A percentile compares a stretch with the other conserved stretches of the same genome.
phyloP scores from a whole-genome alignment of 2,329 filamentous ascomycete species.

The Alternaria tenuissima region DNA sequence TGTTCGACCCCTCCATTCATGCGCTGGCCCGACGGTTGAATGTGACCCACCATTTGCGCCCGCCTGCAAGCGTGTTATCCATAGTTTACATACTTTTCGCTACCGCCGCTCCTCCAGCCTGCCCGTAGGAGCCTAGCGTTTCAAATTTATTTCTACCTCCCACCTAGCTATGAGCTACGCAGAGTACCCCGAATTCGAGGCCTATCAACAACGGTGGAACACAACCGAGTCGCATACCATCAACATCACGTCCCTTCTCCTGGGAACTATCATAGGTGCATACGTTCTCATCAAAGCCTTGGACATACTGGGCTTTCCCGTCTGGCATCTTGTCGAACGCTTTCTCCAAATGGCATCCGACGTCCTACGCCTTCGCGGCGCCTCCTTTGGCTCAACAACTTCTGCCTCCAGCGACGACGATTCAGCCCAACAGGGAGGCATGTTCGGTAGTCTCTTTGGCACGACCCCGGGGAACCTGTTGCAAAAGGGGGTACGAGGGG shows the following conservation, averaged over 20 bases:
- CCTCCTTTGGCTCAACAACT: conserved; percentile 13
- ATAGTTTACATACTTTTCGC: conserved; percentile 22
- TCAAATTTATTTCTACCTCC: conserved; percentile 18
- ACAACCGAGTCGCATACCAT: conserved; percentile 20
- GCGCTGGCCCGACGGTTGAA: conserved; percentile 49
- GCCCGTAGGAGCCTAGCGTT: conserved; percentile 6
- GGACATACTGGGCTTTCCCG: conserved; percentile 41
- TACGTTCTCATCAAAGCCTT: conserved; percentile 42
- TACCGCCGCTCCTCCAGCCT: conserved; percentile 8
- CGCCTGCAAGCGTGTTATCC: conserved; percentile 9
- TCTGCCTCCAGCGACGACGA: conserved; percentile 30
- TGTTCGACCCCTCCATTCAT: conserved; percentile 28
- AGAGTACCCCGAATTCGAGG: conserved; percentile 28
- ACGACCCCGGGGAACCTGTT: conserved; percentile 50
- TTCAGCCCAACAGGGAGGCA: conserved; percentile 32
- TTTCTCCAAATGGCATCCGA: conserved; percentile 45
- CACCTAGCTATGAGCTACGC: conserved; percentile 34
- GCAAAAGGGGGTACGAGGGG: conserved; percentile 45
- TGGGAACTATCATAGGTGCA: conserved; percentile 31
- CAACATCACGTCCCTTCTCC: conserved; percentile 23
- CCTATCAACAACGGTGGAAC: conserved; percentile 24
- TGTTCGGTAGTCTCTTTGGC: conserved; percentile 48
- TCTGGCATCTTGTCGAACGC: conserved; percentile 62
- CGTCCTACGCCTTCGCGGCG: conserved; percentile 12
- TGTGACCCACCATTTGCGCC: conserved; percentile 8